Evolutionary conservation across 2,329 filamentous ascomycete genomes (phyloP).

Genomic region (Monascus ruber): DNA sequence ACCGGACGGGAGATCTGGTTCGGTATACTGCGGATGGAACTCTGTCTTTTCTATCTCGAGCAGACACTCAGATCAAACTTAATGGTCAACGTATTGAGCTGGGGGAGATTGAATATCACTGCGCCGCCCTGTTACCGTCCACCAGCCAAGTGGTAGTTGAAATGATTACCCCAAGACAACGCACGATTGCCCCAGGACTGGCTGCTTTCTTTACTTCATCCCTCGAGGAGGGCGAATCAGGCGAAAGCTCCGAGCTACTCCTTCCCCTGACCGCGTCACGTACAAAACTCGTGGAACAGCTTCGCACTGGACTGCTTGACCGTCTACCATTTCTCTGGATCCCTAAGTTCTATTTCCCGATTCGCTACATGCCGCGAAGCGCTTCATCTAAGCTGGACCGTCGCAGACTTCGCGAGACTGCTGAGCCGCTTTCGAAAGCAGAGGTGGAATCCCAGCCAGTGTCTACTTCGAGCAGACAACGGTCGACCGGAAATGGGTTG

Average conservation of each 20-base stretch:
- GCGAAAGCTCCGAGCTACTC: neutral
- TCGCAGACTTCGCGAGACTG: slow-evolving; percentile 11
- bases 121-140: slow-evolving; percentile 22
- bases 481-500: slow-evolving; percentile 11
- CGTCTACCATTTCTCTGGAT: slow-evolving; percentile 24
- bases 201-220: slow-evolving; percentile 31
- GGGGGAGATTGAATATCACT: slow-evolving; percentile 30
- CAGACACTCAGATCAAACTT: slow-evolving; percentile 21
- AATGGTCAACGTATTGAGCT: slow-evolving; percentile 32
- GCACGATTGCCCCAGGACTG: slow-evolving; percentile 33
- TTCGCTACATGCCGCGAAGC: slow-evolving; percentile 25
- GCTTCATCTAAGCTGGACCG: slow-evolving; percentile 24
- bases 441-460: slow-evolving; percentile 6
- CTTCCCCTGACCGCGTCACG: slow-evolving; percentile 18
- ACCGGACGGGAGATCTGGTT: slow-evolving; percentile 28
- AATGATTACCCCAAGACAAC: neutral
- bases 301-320: slow-evolving; percentile 19
- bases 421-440: slow-evolving; percentile 3
- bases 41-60: slow-evolving; percentile 22
- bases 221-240: slow-evolving; percentile 11
- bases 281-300: slow-evolving; percentile 5
- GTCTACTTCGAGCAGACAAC: slow-evolving; percentile 1
- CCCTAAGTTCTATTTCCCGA: slow-evolving; percentile 27
- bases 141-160: slow-evolving; percentile 38
- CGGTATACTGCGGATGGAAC: slow-evolving; percentile 24